Evolutionary conservation across 805 yeast species (phyloP), one percentile per base, ranked within the genome.

Genomic region (Lipomyces japonicus): DNA sequence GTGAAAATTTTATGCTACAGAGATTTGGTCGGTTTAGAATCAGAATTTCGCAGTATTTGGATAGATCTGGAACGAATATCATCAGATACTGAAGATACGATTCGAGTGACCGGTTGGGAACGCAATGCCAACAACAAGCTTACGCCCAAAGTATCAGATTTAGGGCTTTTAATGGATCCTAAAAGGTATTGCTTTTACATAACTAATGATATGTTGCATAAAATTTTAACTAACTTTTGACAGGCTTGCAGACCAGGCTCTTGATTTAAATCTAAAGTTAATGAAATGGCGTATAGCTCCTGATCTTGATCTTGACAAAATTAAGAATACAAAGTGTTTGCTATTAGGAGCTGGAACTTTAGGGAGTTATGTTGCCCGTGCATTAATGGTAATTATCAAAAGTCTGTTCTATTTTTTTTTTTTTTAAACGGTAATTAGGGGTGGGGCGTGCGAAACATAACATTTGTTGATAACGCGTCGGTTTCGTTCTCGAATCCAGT

Each of bases 251-350:
- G 86, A 84, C 52, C 97, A 95, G 67, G 91, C 97, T 0, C 90
- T 89, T 4, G 96, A 90, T 65, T 74, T 93, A 49, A 93, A 93
- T 63, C 71, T 93, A 51, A 86, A 87, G 68, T 71, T 93, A 39
- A 93, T 93, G 98, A 88, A 89, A 64, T 93, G 99, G 99, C 75
- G 98, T 58, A 78, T 93, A 16, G 88, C 86, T 0, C 97, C 98
- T 0, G 75, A 80, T 6, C 64, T 93, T 2, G 78, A 93, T 62
- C 71, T 93, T 41, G 90, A 86, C 4, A 63, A 69, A 2, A 71
- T 93, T 21, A 77, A 79, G 56, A 51, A 67, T 16, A 76, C 83
- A 9, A 82, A 76, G 57, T 84, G 90, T 34, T 68, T 93, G 38
- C 70, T 93, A 14, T 74, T 93, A n/a, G 99, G 99, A 0, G 86